phyloP scores from a whole-genome alignment of 2,329 filamentous ascomycete species.

The Neocucurbitaria cava region DNA sequence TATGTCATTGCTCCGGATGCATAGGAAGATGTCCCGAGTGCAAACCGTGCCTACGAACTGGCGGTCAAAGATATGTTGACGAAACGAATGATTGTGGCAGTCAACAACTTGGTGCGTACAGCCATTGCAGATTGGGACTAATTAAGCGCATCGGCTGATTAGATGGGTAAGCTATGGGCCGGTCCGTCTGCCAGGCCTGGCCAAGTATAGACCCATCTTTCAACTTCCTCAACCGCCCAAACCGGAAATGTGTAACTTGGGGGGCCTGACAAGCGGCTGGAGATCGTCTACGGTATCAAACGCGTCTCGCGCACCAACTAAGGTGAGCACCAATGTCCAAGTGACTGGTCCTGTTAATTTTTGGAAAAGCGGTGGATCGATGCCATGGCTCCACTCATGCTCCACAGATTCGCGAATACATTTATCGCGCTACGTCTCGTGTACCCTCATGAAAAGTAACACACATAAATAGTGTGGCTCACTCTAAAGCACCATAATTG shows the following conservation, averaged over 20 bases:
- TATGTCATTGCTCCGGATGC: background rate
- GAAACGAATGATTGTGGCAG: background rate
- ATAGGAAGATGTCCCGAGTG: background rate
- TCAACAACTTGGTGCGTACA: background rate
- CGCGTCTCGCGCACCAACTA: background rate
- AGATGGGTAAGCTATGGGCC: conserved; percentile 11
- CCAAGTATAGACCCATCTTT: background rate
- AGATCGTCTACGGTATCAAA: background rate
- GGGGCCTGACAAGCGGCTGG: background rate
- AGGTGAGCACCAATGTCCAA: background rate
- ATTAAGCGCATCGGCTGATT: background rate
- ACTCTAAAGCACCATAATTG: background rate
- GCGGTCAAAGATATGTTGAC: background rate
- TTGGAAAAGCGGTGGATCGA: background rate
- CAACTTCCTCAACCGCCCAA: background rate
- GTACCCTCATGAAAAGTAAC: background rate
- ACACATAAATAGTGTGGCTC: background rate
- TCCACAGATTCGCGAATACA: background rate
- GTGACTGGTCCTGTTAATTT: background rate
- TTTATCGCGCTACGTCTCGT: background rate
- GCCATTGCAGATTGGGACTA: background rate
- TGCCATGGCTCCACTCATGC: background rate
- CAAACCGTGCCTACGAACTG: background rate
- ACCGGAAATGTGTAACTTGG: background rate
- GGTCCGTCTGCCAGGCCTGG: conserved; percentile 8